These are phyloP conservation scores for Malus hybrid DNA, from an alignment of 331 rosid genomes.

Conservation along the genomic window DNA sequence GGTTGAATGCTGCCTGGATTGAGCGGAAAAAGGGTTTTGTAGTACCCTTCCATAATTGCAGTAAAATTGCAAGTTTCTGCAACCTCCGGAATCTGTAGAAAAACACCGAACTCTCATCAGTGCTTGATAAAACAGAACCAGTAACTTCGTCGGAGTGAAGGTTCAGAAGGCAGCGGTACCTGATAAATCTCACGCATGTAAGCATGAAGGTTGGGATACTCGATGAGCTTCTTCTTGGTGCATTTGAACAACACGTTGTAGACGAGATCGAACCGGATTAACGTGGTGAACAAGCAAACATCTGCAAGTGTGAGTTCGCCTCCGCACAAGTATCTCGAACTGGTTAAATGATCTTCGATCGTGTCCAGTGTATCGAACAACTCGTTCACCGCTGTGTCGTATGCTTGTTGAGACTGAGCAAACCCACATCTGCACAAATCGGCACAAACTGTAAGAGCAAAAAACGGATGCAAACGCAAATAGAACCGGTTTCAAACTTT, in stretches of 20 bases:
- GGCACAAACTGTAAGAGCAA: no score
- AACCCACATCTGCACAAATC: constrained; percentile 68
- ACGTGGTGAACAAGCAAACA: constrained; percentile 67
- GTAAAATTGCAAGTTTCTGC: constrained; percentile 68
- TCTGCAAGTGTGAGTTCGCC: constrained; percentile 63
- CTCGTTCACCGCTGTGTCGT: constrained; percentile 54
- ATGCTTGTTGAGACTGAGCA: constrained; percentile 88
- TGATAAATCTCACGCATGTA: constrained; percentile 78
- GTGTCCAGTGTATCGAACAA: constrained; percentile 54
- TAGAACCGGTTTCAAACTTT: no score
- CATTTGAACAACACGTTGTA: constrained; percentile 80
- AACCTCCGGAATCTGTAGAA: constrained; percentile 72
- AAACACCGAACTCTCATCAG: not conserved
- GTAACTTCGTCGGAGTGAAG: not conserved
- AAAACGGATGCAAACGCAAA: no score
- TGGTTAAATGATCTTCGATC: constrained; percentile 53
- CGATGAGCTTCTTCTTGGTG: constrained; percentile 70
- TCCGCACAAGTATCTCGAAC: constrained; percentile 59
- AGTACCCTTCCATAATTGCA: constrained; percentile 81
- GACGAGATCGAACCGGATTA: constrained; percentile 68
- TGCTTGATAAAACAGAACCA: not conserved
- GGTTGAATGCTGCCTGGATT: constrained; percentile 86
- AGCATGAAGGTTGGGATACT: constrained; percentile 63
- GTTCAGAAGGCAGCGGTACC: constrained; percentile 20
- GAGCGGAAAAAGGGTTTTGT: constrained; percentile 70